Percentiles rank a stretch among this genome's conserved stretches.
These are phyloP conservation scores for Lactarius akahatsu DNA, from an alignment of 768 basidiomycete genomes.

Conservation along the genomic window DNA sequence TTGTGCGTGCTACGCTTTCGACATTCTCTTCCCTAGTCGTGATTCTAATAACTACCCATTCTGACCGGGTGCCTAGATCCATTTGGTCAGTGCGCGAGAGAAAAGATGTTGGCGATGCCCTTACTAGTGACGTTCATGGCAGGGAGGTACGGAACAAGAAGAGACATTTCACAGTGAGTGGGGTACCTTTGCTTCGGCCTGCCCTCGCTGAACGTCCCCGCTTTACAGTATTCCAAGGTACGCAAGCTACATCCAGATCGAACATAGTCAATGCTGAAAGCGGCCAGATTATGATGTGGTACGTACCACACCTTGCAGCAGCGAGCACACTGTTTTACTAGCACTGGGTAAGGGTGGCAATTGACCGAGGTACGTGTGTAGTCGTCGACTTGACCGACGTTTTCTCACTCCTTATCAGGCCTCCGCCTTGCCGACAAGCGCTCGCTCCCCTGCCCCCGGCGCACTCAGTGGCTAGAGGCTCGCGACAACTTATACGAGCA, in stretches of 20 bases:
- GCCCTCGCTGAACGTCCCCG: not conserved
- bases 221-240: constrained; percentile 73
- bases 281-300: constrained; percentile 86
- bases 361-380: constrained; percentile 69
- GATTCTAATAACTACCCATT: constrained; percentile 1
- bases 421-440: constrained; percentile 94
- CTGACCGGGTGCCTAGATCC: constrained; percentile 49
- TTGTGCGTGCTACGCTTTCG: constrained; percentile 49
- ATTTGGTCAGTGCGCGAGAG: constrained; percentile 63
- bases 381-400: not conserved
- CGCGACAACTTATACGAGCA: constrained; percentile 90
- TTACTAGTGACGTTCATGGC: constrained; percentile 29
- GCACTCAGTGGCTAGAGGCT: constrained; percentile 66
- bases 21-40: constrained; percentile 4
- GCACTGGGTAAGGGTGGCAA: constrained; percentile 68
- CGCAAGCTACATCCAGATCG: constrained; percentile 26
- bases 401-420: constrained; percentile 39
- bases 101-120: constrained; percentile 27
- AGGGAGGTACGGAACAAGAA: constrained; percentile 91
- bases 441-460: constrained; percentile 80
- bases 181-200: not conserved
- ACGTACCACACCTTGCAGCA: constrained; percentile 31
- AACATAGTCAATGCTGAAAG: constrained; percentile 1
- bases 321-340: constrained; percentile 4
- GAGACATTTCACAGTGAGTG: constrained; percentile 77